Conservation (phyloP, 805 yeast species). For the Kuraishia hungarica region DNA sequence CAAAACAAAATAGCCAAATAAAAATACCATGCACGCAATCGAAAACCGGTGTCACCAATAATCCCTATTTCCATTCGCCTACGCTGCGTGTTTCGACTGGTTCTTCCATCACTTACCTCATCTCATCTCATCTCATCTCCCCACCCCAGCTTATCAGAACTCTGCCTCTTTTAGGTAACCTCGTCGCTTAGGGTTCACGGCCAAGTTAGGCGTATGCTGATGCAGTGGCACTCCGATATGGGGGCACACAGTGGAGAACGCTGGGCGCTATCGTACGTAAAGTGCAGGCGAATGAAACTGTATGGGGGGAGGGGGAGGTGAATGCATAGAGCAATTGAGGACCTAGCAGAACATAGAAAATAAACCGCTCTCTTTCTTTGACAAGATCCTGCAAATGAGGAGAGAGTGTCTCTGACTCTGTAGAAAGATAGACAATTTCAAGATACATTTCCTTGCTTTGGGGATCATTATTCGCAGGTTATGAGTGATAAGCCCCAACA, state of each 20-base stretch:
- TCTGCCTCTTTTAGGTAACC: too few relatives aligned
- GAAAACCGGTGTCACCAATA: too few relatives aligned
- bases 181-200: neutral
- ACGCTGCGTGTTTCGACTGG: too few relatives aligned
- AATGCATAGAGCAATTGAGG: neutral
- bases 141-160: neutral
- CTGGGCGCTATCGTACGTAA: too few relatives aligned
- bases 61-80: too few relatives aligned
- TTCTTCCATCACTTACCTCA: too few relatives aligned
- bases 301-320: too few relatives aligned
- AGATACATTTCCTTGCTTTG: neutral
- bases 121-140: neutral
- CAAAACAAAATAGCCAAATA: too few relatives aligned
- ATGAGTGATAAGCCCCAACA: neutral
- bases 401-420: too few relatives aligned
- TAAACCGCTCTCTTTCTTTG: too few relatives aligned
- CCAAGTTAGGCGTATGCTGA: neutral
- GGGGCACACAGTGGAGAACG: too few relatives aligned
- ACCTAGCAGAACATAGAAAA: neutral
- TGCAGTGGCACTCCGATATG: neutral
- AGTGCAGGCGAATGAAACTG: neutral
- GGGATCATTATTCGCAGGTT: neutral
- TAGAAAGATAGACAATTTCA: neutral
- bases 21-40: too few relatives aligned
- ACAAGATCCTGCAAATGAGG: neutral